Evolutionary conservation across 2,329 filamentous ascomycete genomes (phyloP), one percentile per base, ranked within the genome.

Genomic region (Xylaria sp.): DNA sequence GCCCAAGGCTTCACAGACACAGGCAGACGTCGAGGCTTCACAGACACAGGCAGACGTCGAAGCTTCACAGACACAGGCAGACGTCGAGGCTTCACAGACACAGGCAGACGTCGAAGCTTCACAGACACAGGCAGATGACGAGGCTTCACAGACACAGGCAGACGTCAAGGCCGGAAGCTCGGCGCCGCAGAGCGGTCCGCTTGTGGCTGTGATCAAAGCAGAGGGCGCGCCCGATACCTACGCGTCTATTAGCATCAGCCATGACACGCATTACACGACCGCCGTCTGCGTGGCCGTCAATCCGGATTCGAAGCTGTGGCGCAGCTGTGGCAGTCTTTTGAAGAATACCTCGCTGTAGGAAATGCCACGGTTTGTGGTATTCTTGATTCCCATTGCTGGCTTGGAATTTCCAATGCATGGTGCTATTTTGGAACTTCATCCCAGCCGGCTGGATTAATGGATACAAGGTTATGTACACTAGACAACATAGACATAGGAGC

Each of bases 241-340:
- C 17, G 92, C 88, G 13, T 81, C 85, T 70, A 73, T 97, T 44
- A 94, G 90, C 62, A 96, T 97, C 69, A 95, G 90, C 70, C 93
- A 97, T 74, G 93, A 97, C 75, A 88, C 86, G 1, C 89, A 92
- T 7, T 96, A 93, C 76, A 92, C 92, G 9, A 88, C 84, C 19
- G 90, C 90, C 6, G 81, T 89, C 1, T 90, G 88, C 65, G 66
- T 92, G 33, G 86, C 84, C 10, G 2, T 51, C 2, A 58, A 57
- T n/a, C 49, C 43, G 10, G 27, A 13, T 10, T 15, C 56, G 3
- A 21, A 17, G 52, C 19, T 54, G n/a, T n/a, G n/a, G n/a, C n/a
- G n/a, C n/a, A n/a, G 9, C 6, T 27, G 19, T 29, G 31, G 27
- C 21, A 47, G 29, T 21, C 29, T n/a, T 21, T 4, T 9, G 33